Evolutionary conservation across 179 eudicot species (phyloP).

Genomic region (Spinacia oleracea): DNA sequence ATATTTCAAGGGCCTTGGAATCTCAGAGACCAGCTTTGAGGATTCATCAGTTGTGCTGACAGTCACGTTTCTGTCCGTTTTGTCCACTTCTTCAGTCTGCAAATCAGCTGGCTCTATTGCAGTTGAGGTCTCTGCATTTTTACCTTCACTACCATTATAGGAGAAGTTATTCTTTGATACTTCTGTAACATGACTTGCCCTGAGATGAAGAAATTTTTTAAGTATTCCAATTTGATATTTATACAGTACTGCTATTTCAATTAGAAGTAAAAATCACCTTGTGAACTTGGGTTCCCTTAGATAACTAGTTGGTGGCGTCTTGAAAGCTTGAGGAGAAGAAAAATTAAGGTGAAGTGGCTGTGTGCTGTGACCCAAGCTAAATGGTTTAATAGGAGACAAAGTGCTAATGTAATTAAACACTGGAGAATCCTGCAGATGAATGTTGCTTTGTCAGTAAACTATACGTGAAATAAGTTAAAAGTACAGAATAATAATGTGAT

Average conservation of each 20-base stretch:
- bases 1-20: conserved; percentile 31
- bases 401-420: conserved; percentile 49
- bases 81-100: conserved; percentile 15
- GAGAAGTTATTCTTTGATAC: conserved; percentile 48
- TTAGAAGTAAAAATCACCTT: conserved; percentile 24
- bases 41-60: conserved; percentile 35
- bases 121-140: conserved; percentile 19
- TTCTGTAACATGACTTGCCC: conserved; percentile 32
- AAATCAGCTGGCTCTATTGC: conserved; percentile 21
- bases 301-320: conserved; percentile 22
- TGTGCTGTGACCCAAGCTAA: conserved; percentile 27
- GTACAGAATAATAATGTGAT: not conserved
- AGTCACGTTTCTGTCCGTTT: conserved; percentile 17
- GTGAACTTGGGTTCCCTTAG: conserved; percentile 17
- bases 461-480: not conserved
- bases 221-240: not conserved
- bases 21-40: conserved; percentile 34
- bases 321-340: conserved; percentile 37
- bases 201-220: conserved; percentile 9
- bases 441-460: conserved; percentile 3
- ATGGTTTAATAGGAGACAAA: conserved; percentile 43
- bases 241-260: not conserved
- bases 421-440: conserved; percentile 47
- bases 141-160: conserved; percentile 33
- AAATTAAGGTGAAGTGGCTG: conserved; percentile 36